These are phyloP conservation scores for Leccinum subrobustum DNA, from an alignment of 1,284 basidiomycete species.

Conservation along the genomic window DNA sequence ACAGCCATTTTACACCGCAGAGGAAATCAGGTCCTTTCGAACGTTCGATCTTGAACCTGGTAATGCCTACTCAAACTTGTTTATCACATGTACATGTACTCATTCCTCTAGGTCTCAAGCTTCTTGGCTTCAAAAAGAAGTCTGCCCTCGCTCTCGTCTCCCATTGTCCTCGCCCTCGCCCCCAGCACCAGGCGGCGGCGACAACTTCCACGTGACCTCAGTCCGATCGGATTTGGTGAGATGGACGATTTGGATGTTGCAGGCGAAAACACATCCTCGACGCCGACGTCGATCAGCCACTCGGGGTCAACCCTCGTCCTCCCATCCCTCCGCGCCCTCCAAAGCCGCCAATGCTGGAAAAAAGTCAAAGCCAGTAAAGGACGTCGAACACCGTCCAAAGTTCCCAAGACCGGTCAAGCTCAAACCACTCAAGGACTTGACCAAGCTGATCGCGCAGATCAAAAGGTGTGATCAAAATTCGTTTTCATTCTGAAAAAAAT, in stretches of 20 bases:
- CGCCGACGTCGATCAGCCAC: conserved; percentile 13
- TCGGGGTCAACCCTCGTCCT: conserved; percentile 47
- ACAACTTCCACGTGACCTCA: neutral
- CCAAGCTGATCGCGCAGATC: conserved; percentile 64
- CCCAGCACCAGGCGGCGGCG: too few relatives aligned
- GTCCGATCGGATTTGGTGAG: conserved; percentile 9
- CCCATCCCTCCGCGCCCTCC: conserved; percentile 39
- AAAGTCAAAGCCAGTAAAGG: conserved; percentile 25
- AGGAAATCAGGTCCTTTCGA: conserved; percentile 81
- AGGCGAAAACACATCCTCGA: conserved; percentile 20
- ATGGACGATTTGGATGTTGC: conserved; percentile 30
- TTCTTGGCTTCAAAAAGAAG: conserved; percentile 90
- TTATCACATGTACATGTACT: neutral
- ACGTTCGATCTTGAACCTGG: conserved; percentile 76
- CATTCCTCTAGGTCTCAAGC: conserved; percentile 63
- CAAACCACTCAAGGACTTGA: conserved; percentile 71
- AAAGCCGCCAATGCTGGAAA: conserved; percentile 35
- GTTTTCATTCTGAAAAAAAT: neutral
- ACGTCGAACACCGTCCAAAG: conserved; percentile 39
- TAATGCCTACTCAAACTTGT: conserved; percentile 34
- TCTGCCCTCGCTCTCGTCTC: conserved; percentile 23
- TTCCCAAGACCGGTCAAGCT: conserved; percentile 60
- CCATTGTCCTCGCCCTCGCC: too few relatives aligned
- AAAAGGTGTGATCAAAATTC: conserved; percentile 53
- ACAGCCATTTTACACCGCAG: conserved; percentile 85